Evolutionary conservation across 1,284 basidiomycete genomes (phyloP).

Genomic region (Malassezia psittaci): DNA sequence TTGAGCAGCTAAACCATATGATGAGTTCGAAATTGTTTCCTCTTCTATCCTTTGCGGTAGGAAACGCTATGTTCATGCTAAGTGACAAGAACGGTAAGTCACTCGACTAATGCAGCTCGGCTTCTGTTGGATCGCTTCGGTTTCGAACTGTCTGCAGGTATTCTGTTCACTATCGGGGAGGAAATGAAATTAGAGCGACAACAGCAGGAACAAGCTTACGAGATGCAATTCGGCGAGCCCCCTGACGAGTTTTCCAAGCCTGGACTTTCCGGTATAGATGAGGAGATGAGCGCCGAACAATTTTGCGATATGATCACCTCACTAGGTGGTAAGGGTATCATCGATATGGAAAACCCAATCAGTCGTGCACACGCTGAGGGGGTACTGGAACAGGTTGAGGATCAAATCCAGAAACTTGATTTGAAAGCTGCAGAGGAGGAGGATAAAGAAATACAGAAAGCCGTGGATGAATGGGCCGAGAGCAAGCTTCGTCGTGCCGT

Average conservation of each 20-base stretch:
- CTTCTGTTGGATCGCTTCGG: constrained; percentile 7
- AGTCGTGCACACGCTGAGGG: neutral
- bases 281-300: neutral
- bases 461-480: neutral
- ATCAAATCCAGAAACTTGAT: neutral
- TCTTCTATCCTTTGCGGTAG: neutral
- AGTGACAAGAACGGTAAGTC: neutral
- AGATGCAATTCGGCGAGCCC: neutral
- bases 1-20: neutral
- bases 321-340: neutral
- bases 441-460: neutral
- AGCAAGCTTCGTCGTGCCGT: neutral
- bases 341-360: neutral
- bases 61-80: neutral
- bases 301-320: neutral
- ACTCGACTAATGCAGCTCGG: neutral
- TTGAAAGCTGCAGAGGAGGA: neutral
- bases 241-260: neutral
- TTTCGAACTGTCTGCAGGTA: neutral
- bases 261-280: neutral
- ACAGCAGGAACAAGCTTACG: neutral
- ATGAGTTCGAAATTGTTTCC: neutral
- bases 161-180: constrained; percentile 3
- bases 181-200: neutral
- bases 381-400: constrained; percentile 2